Base-by-base conservation (phyloP, 1,284 basidiomycete genomes). In the Pyrrhoderma lamaoense region DNA sequence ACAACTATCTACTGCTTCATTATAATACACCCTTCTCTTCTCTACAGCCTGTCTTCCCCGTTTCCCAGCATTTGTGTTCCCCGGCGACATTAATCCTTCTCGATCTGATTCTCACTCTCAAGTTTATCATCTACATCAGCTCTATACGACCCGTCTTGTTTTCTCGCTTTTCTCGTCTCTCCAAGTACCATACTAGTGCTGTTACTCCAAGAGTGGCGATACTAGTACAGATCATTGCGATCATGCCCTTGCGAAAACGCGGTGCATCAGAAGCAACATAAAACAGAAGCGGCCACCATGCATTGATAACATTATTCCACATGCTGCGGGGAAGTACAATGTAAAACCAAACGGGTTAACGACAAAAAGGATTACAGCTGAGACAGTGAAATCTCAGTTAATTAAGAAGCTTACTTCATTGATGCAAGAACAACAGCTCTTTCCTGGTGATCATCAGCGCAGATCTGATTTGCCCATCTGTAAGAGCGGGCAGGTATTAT, bases 381-480 rank as follows among this genome's bases (percentile, higher is more conserved):
- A 8, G 27, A 5, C 27, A 31, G 11, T 5, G 11, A 5, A 31
- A 31, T 31, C 27, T 31, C 7, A 31, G 38, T 22, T 40, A 14
- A 16, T 40, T 40, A 14, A 7, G 21, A 8, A n/a, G 64, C 70
- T 36, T 55, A 80, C 79, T 83, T 82, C 81, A 84, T 85, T 7
- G 80, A 83, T 27, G 79, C 82, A 25, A 84, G 69, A 14, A 85
- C 82, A 43, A 85, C 70, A 14, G 70, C 79, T 34, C 82, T 74
- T 61, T 83, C 81, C 61, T 80, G 79, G 60, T 79, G 69, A 60
- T 85, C 79, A 57, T 82, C 79, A 11, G 76, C 74, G 51, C 82
- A 82, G 52, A 83, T 80, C 61, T 83, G 79, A 61, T 85, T 85
- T 27, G 80, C 80, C 82, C 82, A 82, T n/a, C 79, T 70, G 51